phyloP scores from a whole-genome alignment of 768 basidiomycete species.

The Rhizopogon sp. region DNA sequence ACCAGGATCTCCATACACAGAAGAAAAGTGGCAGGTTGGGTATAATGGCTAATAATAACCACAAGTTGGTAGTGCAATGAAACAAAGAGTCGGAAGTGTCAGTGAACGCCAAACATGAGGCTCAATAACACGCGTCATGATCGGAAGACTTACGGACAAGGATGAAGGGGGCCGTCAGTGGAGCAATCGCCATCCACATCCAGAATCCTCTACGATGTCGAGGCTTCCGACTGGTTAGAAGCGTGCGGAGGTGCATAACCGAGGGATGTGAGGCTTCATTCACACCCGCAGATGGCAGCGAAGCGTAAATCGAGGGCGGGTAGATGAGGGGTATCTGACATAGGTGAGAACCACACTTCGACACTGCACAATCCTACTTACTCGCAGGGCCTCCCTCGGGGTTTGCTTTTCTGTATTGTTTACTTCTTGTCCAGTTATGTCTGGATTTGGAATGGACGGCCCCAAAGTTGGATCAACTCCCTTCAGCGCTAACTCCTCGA shows the following conservation, averaged over 20 bases:
- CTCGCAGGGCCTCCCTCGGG: background rate
- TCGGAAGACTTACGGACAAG: conserved; percentile 57
- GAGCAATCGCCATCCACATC: conserved; percentile 60
- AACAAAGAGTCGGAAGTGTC: background rate
- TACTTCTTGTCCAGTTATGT: conserved; percentile 11
- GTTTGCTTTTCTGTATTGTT: conserved; percentile 7
- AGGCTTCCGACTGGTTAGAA: conserved; percentile 53
- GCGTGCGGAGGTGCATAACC: conserved; percentile 40
- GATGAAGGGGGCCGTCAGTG: conserved; percentile 72
- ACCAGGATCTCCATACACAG: conserved; percentile 82
- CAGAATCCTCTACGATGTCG: conserved; percentile 63
- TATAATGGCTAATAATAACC: conserved; percentile 51
- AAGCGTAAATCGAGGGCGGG: conserved; percentile 50
- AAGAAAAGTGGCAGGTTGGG: conserved; percentile 86
- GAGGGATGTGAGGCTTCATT: conserved; percentile 25
- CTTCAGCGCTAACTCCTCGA: conserved; percentile 76
- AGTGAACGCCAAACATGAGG: background rate
- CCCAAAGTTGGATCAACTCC: conserved; percentile 66
- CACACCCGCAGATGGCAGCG: conserved; percentile 25
- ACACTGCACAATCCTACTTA: background rate
- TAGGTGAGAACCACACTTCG: background rate
- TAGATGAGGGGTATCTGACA: conserved; percentile 48
- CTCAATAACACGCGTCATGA: background rate
- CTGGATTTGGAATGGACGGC: conserved; percentile 36
- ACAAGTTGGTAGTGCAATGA: background rate